Base-by-base conservation (phyloP, 352 stramenopile species). In the Phytophthora kernoviae region DNA sequence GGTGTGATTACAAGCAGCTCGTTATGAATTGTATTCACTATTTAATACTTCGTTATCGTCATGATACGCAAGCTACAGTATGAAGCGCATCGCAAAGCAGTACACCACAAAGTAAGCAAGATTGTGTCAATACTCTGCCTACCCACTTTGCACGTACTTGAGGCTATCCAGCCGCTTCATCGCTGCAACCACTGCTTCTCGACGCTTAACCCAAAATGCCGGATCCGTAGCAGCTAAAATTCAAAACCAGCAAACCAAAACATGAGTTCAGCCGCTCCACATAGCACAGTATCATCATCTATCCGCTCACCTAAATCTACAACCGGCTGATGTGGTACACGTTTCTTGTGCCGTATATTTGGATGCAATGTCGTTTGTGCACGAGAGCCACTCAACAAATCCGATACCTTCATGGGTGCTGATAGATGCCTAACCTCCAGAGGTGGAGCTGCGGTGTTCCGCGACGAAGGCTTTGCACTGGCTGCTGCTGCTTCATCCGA, bases 151-250 rank as follows among this genome's bases (percentile, higher is more conserved):
- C 30, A 79, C 67, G 32, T 72, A 82, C 73, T 79, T 62, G 27
- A 82, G 52, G 0, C 45, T 24, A 22, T 82, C 67, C 47, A 82
- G 51, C 24, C 75, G 49, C 24, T 65, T 61, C 36, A 82, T 39
- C n/a, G 73, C 62, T 32, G 60, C 22, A 6, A 70, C 66, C 14
- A 72, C 70, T 20, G 43, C 46, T 47, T 66, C 30, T 54, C 71
- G 70, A 20, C 73, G 66, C 40, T 71, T 63, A 40, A 73, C 65
- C 73, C 73, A 82, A 46, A 77, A 82, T 27, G 53, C 66, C 30
- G 73, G 63, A 1, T 76, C 58, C 1, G 64, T 61, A 22, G 63
- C 54, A 26, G 21, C 63, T 71, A 54, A n/a, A 42, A 57, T 48
- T 6, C 34, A 47, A 36, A 5, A 44, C 27, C 53, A 66, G 17